These are phyloP conservation scores for Paecilomyces niveus DNA, from an alignment of 2,329 filamentous ascomycete species.

Conservation along the genomic window DNA sequence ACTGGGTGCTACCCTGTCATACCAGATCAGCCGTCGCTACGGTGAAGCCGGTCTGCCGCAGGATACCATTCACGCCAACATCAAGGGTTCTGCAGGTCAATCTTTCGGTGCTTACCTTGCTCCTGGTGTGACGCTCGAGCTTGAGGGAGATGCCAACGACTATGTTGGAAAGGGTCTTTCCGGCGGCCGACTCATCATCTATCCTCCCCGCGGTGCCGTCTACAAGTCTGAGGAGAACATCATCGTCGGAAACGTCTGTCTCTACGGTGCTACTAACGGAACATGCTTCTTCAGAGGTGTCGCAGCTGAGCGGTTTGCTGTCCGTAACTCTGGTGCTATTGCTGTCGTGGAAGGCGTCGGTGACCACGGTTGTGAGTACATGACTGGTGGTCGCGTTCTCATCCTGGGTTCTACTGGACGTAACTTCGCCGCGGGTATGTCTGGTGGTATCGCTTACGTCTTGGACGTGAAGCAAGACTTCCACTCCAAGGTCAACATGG, in stretches of 20 bases:
- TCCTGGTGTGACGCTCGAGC: constrained; percentile 85
- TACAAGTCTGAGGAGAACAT: constrained; percentile 97
- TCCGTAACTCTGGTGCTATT: constrained; percentile 90
- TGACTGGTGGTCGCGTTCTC: constrained; percentile 90
- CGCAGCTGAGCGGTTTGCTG: constrained; percentile 91
- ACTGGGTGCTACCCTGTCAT: constrained; percentile 87
- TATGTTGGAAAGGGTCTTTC: constrained; percentile 96
- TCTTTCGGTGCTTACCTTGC: constrained; percentile 94
- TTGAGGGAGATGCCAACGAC: constrained; percentile 93
- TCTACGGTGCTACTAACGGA: constrained; percentile 88
- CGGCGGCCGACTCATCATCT: constrained; percentile 86
- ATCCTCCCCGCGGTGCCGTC: constrained; percentile 79
- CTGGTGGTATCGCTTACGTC: constrained; percentile 91
- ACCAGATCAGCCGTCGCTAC: constrained; percentile 89
- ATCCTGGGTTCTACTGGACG: constrained; percentile 83
- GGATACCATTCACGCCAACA: constrained; percentile 93
- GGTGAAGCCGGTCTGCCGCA: constrained; percentile 82
- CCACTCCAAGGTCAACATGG: constrained; percentile 85
- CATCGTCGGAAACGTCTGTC: constrained; percentile 85
- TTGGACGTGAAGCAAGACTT: constrained; percentile 88
- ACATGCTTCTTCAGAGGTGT: constrained; percentile 96
- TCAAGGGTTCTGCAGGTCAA: constrained; percentile 92
- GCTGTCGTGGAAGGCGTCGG: constrained; percentile 95
- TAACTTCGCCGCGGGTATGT: constrained; percentile 98
- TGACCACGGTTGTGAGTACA: constrained; percentile 97